Evolutionary conservation across 805 yeast species (phyloP), one percentile per base, ranked within the genome.

Genomic region (Nakazawaea sp.): DNA sequence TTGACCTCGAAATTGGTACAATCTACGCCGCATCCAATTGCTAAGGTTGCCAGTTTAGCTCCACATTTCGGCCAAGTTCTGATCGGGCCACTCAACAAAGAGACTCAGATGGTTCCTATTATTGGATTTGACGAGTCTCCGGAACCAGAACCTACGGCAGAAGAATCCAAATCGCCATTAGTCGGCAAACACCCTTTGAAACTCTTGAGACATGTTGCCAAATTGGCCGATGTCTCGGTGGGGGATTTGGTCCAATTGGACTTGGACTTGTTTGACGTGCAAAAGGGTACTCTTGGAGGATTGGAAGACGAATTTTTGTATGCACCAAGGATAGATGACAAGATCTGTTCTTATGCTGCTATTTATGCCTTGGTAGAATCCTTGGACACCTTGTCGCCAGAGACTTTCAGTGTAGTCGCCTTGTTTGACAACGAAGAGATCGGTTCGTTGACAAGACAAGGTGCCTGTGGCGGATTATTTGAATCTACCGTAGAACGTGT

Each of bases 321-420:
- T 57, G 82, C 85, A 7, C 95, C 95, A 30, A 73, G 96, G 52
- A 64, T 86, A 32, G 96, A 86, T 55, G 95, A 86, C 61, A 74
- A 90, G 61, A 68, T 83, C 44, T 84, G 90, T 57, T 76, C 89
- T 2, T 86, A 65, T 55, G 74, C 92, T 16, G 90, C 90, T 13
- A 53, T 81, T 38, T 53, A 65, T 38, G 78, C 81, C 0, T 62
- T 86, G 44, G 55, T 82, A 33, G 72, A 67, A 41, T 59, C 41
- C 8, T 20, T 38, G 16, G 41, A 38, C 5, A 18, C 9, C 6
- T 26, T 33, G 11, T 38, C 50, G 3, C 40, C 50, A 0, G 69
- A 68, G 27, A 50, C 63, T 1, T 78, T 78, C 50, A 66, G 74
- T 25, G 58, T 78, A 39, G 86, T 81, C 1, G 79, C 81, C 2